Evolutionary conservation across 1,139 yeast genomes (phyloP).

Genomic region (Nakaseomyces delphensis): DNA sequence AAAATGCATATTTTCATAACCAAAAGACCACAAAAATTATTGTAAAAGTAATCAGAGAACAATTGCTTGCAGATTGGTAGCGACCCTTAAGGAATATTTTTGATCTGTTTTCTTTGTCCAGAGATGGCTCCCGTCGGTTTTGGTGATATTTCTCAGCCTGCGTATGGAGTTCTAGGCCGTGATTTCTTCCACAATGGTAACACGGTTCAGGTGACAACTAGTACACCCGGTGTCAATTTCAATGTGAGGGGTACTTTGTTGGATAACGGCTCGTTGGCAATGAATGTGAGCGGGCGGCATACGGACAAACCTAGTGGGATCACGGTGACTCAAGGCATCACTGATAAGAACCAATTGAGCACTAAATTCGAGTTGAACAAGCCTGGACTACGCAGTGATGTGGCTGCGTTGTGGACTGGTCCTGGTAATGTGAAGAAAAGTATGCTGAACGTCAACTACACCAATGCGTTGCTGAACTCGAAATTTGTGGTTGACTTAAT

Average conservation of each 20-base stretch:
- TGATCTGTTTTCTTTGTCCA: not conserved
- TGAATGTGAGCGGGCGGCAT: slow-evolving; percentile 86
- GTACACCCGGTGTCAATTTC: slow-evolving; percentile 92
- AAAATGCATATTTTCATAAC: no score
- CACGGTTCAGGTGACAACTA: slow-evolving; percentile 80
- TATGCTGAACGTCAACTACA: slow-evolving; percentile 83
- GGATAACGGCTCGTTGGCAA: slow-evolving; percentile 75
- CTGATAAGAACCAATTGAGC: slow-evolving; percentile 83
- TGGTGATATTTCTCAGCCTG: slow-evolving; percentile 82
- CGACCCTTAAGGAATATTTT: not conserved
- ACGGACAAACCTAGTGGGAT: slow-evolving; percentile 90
- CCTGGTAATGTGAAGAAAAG: slow-evolving; percentile 65
- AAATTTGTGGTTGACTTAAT: slow-evolving; percentile 91
- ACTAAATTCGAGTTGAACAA: slow-evolving; percentile 91
- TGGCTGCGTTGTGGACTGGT: slow-evolving; percentile 74
- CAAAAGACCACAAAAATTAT: not conserved
- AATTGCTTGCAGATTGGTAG: no score
- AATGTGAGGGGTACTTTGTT: slow-evolving; percentile 73
- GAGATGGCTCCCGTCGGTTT: slow-evolving; percentile 72
- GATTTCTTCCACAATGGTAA: slow-evolving; percentile 95
- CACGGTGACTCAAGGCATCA: slow-evolving; percentile 96
- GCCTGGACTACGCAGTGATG: slow-evolving; percentile 92
- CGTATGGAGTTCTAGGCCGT: slow-evolving; percentile 80
- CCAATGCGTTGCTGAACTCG: slow-evolving; percentile 88
- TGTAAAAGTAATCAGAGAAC: no score